Base-by-base conservation (phyloP, 345 rosid species). In the Aquilaria yunnanensis region DNA sequence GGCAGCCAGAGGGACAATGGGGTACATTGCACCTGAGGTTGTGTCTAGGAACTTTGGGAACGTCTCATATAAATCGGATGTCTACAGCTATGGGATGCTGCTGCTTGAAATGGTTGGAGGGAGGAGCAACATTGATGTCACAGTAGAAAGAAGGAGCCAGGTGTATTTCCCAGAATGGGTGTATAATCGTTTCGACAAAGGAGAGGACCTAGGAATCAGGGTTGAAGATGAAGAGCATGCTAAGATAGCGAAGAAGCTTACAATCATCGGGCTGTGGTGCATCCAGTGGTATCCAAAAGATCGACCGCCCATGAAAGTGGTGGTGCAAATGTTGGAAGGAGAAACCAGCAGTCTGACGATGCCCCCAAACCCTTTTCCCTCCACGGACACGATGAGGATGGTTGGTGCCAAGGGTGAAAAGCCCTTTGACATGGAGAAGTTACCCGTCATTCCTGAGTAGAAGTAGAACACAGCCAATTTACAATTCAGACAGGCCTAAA, bases 61-160 rank as follows among this genome's bases (percentile, higher is more conserved):
- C 29, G 60, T 63, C 3, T 63, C 67, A 0, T 45, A 54, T 51
- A 51, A 51, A 37, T 62, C 66, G 0, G 66, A 51, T 12, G 66
- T 51, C 53, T 62, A 62, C 30, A 62, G 57, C 50, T 69, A 33
- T 48, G 67, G 59, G 1, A 54, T 63, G 67, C 37, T 63, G 29
- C n/a, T 69, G 67, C 62, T 68, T 0, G 77, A 74, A 61, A 64
- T 69, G 70, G 77, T 74, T 6, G 70, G 73, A 60, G 77, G 77
- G 31, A 61, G 67, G 47, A 64, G 47, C 12, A 69, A 51, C 33
- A 34, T 32, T 9, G 73, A 63, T 11, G 66, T 51, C 4, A 52
- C 14, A n/a, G 32, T 62, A 32, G 23, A 13, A 12, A 37, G 51
- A n/a, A 14, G 12, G 2, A 67, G 64, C 58, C 64, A 67, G 37